A percentile compares a stretch with the other conserved stretches of the same genome.
phyloP scores from a whole-genome alignment of 1,139 yeast genomes.

The Saccharomycopsis hybrid region DNA sequence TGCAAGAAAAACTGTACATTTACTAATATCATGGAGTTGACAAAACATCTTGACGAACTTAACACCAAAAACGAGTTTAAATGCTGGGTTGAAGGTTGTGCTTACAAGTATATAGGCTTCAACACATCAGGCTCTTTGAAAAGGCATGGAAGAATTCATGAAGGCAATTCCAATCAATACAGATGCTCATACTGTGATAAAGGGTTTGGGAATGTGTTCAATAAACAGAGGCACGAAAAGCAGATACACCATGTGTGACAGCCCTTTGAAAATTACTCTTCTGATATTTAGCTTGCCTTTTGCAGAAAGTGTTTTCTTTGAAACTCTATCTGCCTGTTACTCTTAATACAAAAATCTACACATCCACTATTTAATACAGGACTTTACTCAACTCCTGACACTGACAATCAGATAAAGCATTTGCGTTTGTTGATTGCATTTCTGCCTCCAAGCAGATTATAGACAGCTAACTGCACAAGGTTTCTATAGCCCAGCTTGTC shows the following conservation, averaged over 20 bases:
- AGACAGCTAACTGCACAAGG: too few relatives aligned
- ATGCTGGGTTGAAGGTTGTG: constrained; percentile 13
- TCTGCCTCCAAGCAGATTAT: too few relatives aligned
- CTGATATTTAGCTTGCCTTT: background rate
- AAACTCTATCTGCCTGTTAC: background rate
- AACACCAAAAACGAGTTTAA: constrained; percentile 15
- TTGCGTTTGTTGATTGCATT: too few relatives aligned
- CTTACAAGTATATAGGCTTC: constrained; percentile 20
- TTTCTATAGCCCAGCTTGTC: too few relatives aligned
- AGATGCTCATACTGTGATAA: constrained; percentile 15
- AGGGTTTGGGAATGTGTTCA: constrained; percentile 14
- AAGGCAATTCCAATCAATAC: constrained; percentile 7
- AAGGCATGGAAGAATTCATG: constrained; percentile 18
- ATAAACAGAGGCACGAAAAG: constrained; percentile 18
- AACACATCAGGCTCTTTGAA: constrained; percentile 19
- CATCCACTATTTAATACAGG: too few relatives aligned
- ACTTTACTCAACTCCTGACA: too few relatives aligned
- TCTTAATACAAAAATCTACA: background rate
- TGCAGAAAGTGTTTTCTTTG: background rate
- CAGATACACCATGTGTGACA: constrained; percentile 11
- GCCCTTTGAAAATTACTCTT: background rate
- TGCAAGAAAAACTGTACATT: constrained; percentile 17
- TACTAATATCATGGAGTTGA: constrained; percentile 13
- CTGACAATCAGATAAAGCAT: too few relatives aligned
- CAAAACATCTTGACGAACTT: constrained; percentile 18